Evolutionary conservation across 1,284 basidiomycete species (phyloP).

Genomic region (Ganoderma lucidum): DNA sequence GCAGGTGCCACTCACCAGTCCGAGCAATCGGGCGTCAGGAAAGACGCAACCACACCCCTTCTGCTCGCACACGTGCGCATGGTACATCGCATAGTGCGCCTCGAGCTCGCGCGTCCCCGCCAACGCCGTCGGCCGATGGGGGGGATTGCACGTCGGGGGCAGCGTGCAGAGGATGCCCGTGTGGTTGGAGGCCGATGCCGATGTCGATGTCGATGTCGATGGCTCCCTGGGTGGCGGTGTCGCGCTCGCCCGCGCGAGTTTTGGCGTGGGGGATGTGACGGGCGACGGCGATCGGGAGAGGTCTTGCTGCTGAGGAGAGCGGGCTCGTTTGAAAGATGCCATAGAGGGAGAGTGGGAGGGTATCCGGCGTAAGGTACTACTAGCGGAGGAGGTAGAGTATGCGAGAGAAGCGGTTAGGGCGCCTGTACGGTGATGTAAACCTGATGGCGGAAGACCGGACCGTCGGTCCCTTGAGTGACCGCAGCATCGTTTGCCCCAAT

Average conservation of each 20-base stretch:
- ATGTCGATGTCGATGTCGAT: conserved; percentile 18
- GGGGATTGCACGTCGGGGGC: conserved; percentile 83
- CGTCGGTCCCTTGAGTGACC: neutral
- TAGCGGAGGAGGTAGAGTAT: neutral
- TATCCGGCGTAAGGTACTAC: neutral
- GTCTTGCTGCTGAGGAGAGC: conserved; percentile 16
- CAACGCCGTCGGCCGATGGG: conserved; percentile 63
- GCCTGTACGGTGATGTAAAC: neutral
- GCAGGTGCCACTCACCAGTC: conserved; percentile 72
- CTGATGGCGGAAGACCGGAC: neutral
- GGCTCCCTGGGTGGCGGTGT: conserved; percentile 24
- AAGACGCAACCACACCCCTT: conserved; percentile 82
- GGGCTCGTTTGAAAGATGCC: conserved; percentile 29
- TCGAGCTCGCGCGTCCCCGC: conserved; percentile 74
- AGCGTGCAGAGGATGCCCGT: conserved; percentile 67
- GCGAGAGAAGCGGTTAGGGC: neutral
- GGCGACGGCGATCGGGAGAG: conserved; percentile 25
- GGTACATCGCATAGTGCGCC: conserved; percentile 82
- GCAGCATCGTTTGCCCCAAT: neutral
- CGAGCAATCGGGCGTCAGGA: conserved; percentile 79
- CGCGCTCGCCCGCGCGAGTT: conserved; percentile 34
- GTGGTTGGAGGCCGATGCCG: conserved; percentile 32
- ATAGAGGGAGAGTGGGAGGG: conserved; percentile 10
- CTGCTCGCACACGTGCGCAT: conserved; percentile 83
- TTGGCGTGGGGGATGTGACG: conserved; percentile 32